These are phyloP conservation scores for Leccinum imitatum DNA, from an alignment of 768 basidiomycete species.

Conservation along the genomic window DNA sequence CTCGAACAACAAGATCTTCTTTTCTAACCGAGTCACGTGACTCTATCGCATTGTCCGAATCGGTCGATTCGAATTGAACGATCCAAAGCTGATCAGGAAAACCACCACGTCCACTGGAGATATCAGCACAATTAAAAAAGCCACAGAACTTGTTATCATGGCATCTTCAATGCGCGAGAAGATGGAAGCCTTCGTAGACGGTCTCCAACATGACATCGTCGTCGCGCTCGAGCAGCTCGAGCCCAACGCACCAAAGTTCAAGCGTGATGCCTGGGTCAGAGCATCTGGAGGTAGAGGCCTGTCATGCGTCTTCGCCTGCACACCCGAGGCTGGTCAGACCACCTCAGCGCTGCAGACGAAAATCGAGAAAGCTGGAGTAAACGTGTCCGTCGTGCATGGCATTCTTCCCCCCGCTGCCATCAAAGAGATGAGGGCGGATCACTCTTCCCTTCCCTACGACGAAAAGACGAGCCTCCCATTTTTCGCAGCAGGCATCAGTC, in stretches of 20 bases:
- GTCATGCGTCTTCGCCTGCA: constrained; percentile 77
- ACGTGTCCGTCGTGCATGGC: constrained; percentile 90
- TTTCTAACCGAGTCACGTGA: constrained; percentile 21
- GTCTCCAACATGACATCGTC: constrained; percentile 81
- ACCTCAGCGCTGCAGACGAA: constrained; percentile 45
- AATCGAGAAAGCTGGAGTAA: constrained; percentile 95
- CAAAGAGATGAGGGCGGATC: constrained; percentile 94
- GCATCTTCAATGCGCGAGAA: constrained; percentile 62
- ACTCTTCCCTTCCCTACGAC: constrained; percentile 68
- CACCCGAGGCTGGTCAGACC: constrained; percentile 30
- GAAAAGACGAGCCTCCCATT: constrained; percentile 73
- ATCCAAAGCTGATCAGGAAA: neutral
- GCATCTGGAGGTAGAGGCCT: constrained; percentile 67
- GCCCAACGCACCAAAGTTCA: constrained; percentile 65
- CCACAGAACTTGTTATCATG: constrained; percentile 8
- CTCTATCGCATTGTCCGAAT: constrained; percentile 14
- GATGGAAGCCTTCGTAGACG: constrained; percentile 72
- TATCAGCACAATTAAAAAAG: no score
- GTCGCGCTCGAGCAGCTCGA: constrained; percentile 76
- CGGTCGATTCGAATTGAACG: neutral
- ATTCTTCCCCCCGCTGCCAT: constrained; percentile 85
- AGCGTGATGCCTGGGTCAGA: constrained; percentile 79
- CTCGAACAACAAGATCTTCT: constrained; percentile 5
- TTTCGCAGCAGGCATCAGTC: constrained; percentile 88
- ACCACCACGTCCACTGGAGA: no score